phyloP scores from a whole-genome alignment of 345 rosid genomes.

The Psidium friedrichsthalianum region DNA sequence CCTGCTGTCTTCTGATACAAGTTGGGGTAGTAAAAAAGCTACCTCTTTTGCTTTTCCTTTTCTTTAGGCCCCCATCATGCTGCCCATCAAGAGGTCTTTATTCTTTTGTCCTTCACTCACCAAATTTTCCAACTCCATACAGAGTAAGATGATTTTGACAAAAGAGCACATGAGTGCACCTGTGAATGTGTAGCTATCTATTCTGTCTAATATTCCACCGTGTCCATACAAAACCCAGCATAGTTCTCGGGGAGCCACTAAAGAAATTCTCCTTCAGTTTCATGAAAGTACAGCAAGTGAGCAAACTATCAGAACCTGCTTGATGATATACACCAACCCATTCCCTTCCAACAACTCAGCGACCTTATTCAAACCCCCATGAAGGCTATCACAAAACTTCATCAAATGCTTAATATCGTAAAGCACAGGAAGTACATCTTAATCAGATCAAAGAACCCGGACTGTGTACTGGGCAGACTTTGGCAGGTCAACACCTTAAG shows the following conservation, averaged over 20 bases:
- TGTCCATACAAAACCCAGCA: slow-evolving; percentile 8
- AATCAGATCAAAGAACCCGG: slow-evolving; percentile 5
- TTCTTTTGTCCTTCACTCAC: too few species aligned
- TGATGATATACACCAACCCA: neutral
- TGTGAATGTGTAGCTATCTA: too few species aligned
- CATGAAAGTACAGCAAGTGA: slow-evolving; percentile 7
- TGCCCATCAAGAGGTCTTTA: too few species aligned
- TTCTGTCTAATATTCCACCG: too few species aligned
- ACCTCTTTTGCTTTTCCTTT: too few species aligned
- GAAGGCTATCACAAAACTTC: slow-evolving; percentile 4
- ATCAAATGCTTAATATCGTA: slow-evolving; percentile 11
- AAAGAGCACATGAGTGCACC: too few species aligned
- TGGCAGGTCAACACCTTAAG: slow-evolving; percentile 7
- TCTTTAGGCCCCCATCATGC: too few species aligned
- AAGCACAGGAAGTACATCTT: slow-evolving; percentile 5
- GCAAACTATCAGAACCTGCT: slow-evolving; percentile 13
- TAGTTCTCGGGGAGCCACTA: neutral
- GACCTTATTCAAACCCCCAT: slow-evolving; percentile 8
- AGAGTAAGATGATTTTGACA: too few species aligned
- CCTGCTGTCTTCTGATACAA: too few species aligned
- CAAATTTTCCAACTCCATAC: too few species aligned
- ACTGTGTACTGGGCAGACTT: slow-evolving; percentile 3
- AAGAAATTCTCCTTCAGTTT: slow-evolving; percentile 6
- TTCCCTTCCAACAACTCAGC: slow-evolving; percentile 4
- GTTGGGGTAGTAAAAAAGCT: too few species aligned